phyloP scores from a whole-genome alignment of 805 yeast species.

The Sporopachydermia quercuum region DNA sequence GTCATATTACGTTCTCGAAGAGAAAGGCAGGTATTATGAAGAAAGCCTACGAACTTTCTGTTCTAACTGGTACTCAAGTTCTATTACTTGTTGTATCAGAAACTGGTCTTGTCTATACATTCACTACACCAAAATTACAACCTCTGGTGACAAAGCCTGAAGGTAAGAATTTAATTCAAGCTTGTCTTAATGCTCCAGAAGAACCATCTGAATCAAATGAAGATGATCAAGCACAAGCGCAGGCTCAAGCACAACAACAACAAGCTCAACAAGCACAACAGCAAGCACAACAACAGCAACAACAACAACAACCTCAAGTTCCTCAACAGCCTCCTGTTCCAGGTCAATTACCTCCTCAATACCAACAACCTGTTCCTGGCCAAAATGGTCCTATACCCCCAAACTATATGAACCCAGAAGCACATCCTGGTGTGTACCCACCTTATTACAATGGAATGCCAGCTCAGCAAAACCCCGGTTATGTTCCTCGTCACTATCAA shows the following conservation, averaged over 20 bases:
- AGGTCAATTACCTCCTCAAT: not conserved
- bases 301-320: conserved; percentile 6
- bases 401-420: not conserved
- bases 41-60: conserved; percentile 97
- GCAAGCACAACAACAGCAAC: conserved; percentile 14
- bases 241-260: conserved; percentile 14
- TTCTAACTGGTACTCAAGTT: conserved; percentile 95
- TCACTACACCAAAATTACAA: conserved; percentile 97
- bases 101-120: conserved; percentile 96
- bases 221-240: conserved; percentile 27
- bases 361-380: not conserved
- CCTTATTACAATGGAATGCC: conserved; percentile 1
- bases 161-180: conserved; percentile 93
- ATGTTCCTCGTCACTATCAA: conserved; percentile 1
- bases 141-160: conserved; percentile 95
- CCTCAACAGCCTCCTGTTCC: conserved; percentile 3
- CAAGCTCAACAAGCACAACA: conserved; percentile 9
- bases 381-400: not conserved
- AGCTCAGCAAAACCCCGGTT: conserved; percentile 1
- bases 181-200: conserved; percentile 95
- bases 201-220: conserved; percentile 47
- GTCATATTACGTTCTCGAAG: conserved; percentile 95
- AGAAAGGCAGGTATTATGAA: conserved; percentile 99
- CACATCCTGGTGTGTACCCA: not conserved
- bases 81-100: conserved; percentile 88